phyloP scores from a whole-genome alignment of 192 early-diverging fungal genomes.

The Umbelopsis ramanniana region DNA sequence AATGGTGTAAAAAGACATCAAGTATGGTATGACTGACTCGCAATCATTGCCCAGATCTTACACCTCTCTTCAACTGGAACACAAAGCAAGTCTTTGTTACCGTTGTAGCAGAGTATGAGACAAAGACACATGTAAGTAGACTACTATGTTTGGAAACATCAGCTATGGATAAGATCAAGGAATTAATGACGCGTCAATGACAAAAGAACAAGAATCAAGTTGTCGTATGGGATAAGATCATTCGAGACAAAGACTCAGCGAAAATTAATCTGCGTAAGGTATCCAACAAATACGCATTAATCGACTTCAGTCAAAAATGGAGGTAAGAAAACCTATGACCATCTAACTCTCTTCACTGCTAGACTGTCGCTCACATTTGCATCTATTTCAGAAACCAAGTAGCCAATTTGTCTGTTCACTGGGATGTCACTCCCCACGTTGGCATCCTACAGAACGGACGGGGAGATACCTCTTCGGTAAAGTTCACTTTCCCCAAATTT shows the following conservation, averaged over 20 bases:
- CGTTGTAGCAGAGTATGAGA: constrained; percentile 77
- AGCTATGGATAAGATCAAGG: background rate
- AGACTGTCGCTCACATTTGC: constrained; percentile 10
- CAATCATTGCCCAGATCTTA: constrained; percentile 62
- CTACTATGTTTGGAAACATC: no score
- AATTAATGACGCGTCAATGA: background rate
- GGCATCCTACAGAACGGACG: constrained; percentile 64
- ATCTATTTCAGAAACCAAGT: constrained; percentile 44
- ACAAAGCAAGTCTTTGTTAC: constrained; percentile 88
- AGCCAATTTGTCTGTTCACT: constrained; percentile 78
- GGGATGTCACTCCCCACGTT: constrained; percentile 81
- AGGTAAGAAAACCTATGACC: constrained; percentile 46
- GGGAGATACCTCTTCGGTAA: constrained; percentile 27
- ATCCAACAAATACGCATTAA: constrained; percentile 69
- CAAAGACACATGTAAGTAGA: constrained; percentile 62
- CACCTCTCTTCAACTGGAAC: constrained; percentile 86
- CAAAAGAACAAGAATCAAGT: constrained; percentile 69
- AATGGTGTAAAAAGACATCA: background rate
- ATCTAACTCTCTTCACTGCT: no score
- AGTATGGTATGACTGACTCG: background rate
- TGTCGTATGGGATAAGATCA: constrained; percentile 85
- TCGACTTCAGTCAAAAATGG: constrained; percentile 72
- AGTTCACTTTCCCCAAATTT: constrained; percentile 40
- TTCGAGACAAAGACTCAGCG: constrained; percentile 69
- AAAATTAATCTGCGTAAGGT: constrained; percentile 57